Conservation (phyloP, 2,329 filamentous ascomycete genomes). For the Gliomastix tumulicola region DNA sequence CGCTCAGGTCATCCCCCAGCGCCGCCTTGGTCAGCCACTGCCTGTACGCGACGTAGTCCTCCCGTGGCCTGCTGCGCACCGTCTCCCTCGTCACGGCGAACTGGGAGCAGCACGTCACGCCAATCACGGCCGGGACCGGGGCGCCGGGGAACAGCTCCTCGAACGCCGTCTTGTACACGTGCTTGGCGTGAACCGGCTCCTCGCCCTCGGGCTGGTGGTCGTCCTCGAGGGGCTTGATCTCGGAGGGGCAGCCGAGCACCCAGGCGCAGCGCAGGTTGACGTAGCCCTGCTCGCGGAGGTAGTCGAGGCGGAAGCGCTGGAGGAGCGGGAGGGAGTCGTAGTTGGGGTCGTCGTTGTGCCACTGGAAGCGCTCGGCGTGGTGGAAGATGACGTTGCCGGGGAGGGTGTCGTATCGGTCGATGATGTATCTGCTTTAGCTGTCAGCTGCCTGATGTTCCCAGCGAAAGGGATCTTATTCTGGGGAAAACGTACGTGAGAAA, state of each 20-base stretch:
- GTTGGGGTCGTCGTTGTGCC: constrained; percentile 47
- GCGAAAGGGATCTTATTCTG: too few species aligned
- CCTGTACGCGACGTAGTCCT: constrained; percentile 49
- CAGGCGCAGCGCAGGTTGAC: constrained; percentile 54
- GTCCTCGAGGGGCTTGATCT: constrained; percentile 33
- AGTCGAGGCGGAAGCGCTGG: constrained; percentile 36
- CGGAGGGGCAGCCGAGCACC: constrained; percentile 46
- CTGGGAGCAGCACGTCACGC: constrained; percentile 57
- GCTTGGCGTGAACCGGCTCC: constrained; percentile 28
- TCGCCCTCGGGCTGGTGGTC: constrained; percentile 22
- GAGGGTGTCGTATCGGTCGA: constrained; percentile 38
- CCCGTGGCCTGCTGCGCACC: constrained; percentile 36
- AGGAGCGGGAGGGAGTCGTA: constrained; percentile 47
- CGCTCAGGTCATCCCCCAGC: constrained; percentile 46
- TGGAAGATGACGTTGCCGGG: constrained; percentile 38
- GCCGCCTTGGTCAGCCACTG: constrained; percentile 53
- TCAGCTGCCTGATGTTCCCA: not conserved
- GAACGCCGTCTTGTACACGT: constrained; percentile 33
- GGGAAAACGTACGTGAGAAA: constrained; percentile 37
- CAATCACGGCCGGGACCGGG: constrained; percentile 40
- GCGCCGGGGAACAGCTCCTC: constrained; percentile 30
- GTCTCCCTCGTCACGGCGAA: constrained; percentile 52
- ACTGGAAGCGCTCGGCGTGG: constrained; percentile 39
- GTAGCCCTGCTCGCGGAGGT: constrained; percentile 48
- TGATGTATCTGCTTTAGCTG: constrained; percentile 29